Evolutionary conservation across 257 asterid genomes (phyloP), one percentile per base, ranked within the genome.

Genomic region (Ophiorrhiza pumila): DNA sequence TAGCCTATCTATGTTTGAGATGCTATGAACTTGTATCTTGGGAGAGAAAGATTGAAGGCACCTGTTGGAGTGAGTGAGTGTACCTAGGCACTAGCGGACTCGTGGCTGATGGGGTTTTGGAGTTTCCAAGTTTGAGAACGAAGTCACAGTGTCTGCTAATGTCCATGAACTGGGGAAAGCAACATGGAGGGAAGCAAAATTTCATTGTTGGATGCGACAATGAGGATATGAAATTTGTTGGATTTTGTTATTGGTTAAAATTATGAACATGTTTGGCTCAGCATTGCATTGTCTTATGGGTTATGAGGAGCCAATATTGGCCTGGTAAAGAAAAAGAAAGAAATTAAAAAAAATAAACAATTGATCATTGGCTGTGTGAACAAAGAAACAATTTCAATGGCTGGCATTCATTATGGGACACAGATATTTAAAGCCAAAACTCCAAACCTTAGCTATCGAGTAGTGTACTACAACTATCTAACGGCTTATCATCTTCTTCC

Each of bases 381-480:
- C 29, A 62, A 13, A 41, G 23, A 0, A 52, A 2, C 4, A 68
- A 0, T 72, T 59, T 73, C 52, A 18, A 39, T 72, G 84, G 84
- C 64, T 68, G 74, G 71, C 52, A 72, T 68, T 72, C 39, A 49
- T 37, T 31, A 5, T 35, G 32, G 35, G 61, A 25, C 56, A 58
- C 14, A 65, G 68, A 78, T 78, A 78, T 74, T 77, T 72, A 31
- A 41, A 10, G 68, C 49, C 1, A 1, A 50, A 8, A 22, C 25
- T 71, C 56, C 52, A 46, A 20, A 32, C 11, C 15, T 39, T 20
- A 45, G 46, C 37, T 65, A 52, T 64, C 34, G 22, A 62, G 25
- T 27, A 5, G 46, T n/a, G 17, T 50, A 50, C 42, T 7, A 6
- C 42, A 37, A 6, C 3, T 3, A 2, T 3, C 42, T 37, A 50